phyloP scores from a whole-genome alignment of 1,284 basidiomycete species.

The Butyriboletus appendiculatus region DNA sequence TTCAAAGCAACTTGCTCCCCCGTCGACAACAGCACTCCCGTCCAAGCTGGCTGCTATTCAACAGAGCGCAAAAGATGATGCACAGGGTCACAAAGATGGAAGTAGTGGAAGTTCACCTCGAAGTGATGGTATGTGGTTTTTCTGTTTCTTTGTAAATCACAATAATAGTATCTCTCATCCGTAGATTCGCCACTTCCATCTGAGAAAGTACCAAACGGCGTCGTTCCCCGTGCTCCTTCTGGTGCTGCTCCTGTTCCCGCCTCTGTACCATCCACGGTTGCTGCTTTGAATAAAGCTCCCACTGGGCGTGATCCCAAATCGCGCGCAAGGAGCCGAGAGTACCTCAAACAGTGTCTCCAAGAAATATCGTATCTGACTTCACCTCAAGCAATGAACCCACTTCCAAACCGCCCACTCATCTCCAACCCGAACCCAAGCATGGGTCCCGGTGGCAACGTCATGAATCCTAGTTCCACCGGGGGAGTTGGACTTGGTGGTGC shows the following conservation, averaged over 20 bases:
- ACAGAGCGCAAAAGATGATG: constrained; percentile 70
- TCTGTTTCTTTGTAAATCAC: background rate
- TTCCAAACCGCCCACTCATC: constrained; percentile 81
- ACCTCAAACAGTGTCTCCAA: constrained; percentile 98
- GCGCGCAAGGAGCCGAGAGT: constrained; percentile 92
- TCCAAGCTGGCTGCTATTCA: constrained; percentile 63
- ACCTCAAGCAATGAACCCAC: constrained; percentile 94
- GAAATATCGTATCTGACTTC: constrained; percentile 98
- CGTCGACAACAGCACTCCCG: constrained; percentile 52
- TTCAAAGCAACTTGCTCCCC: constrained; percentile 73
- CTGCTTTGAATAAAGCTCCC: constrained; percentile 66
- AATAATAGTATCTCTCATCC: background rate
- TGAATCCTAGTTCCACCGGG: constrained; percentile 18
- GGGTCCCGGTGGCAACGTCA: constrained; percentile 15
- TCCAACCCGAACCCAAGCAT: constrained; percentile 56
- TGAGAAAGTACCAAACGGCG: constrained; percentile 66
- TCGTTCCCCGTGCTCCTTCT: constrained; percentile 50
- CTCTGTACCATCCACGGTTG: constrained; percentile 25
- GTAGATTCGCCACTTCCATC: constrained; percentile 74
- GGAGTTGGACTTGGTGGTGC: constrained; percentile 14
- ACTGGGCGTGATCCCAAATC: constrained; percentile 90
- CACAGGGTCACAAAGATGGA: constrained; percentile 67
- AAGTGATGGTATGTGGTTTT: constrained; percentile 64
- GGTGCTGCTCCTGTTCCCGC: constrained; percentile 50
- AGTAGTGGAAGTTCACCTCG: constrained; percentile 78